phyloP scores from a whole-genome alignment of 2,329 filamentous ascomycete genomes.

The Myriosclerotinia duriaeana region DNA sequence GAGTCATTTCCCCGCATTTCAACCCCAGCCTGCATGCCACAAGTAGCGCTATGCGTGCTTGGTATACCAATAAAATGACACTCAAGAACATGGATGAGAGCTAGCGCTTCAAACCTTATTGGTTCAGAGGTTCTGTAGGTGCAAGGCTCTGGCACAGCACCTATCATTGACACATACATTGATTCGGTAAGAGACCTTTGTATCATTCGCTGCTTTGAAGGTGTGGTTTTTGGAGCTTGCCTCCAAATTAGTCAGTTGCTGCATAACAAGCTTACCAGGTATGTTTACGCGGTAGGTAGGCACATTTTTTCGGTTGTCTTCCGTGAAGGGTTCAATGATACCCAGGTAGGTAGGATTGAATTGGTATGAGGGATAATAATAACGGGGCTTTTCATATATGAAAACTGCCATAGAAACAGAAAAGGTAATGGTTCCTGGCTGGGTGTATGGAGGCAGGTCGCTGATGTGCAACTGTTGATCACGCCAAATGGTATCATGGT shows the following conservation, averaged over 20 bases:
- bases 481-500: constrained; percentile 19
- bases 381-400: not conserved
- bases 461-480: constrained; percentile 19
- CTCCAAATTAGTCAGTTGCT: not conserved
- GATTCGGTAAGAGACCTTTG: not conserved
- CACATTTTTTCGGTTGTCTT: constrained; percentile 10
- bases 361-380: not conserved
- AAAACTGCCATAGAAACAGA: not conserved
- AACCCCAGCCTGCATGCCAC: constrained; percentile 19
- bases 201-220: constrained; percentile 16
- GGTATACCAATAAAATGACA: constrained; percentile 6
- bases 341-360: constrained; percentile 8
- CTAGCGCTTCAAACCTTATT: constrained; percentile 12
- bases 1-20: constrained; percentile 22
- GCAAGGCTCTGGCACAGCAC: constrained; percentile 13
- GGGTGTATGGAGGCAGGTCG: not conserved
- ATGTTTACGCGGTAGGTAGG: constrained; percentile 17
- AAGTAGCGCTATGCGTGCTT: constrained; percentile 15
- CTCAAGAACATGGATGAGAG: constrained; percentile 13
- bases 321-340: constrained; percentile 4
- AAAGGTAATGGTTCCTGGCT: not conserved
- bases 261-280: constrained; percentile 10
- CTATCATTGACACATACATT: constrained; percentile 12
- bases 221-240: constrained; percentile 1
- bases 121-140: not conserved